Evolutionary conservation across 2,329 filamentous ascomycete species (phyloP).

Genomic region (Leptographium lundbergii): DNA sequence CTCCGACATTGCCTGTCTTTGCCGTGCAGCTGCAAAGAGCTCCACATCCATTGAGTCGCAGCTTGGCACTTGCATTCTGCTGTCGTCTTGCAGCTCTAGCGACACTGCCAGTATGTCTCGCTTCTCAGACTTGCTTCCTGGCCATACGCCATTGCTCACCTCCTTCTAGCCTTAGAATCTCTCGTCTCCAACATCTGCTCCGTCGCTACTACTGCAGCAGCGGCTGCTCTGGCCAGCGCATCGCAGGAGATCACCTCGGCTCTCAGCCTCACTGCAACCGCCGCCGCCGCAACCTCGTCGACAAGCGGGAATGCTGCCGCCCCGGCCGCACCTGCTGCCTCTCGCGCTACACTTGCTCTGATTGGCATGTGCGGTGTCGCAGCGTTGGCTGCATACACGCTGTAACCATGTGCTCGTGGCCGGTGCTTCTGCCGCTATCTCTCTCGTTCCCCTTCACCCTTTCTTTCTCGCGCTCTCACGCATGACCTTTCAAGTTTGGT

Average conservation of each 20-base stretch:
- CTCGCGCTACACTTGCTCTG: conserved; percentile 6
- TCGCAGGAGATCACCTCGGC: conserved; percentile 5
- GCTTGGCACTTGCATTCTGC: conserved; percentile 12
- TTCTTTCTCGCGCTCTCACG: not conserved
- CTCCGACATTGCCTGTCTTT: conserved; percentile 16
- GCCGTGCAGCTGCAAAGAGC: conserved; percentile 9
- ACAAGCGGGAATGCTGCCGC: not conserved
- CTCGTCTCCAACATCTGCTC: conserved; percentile 10
- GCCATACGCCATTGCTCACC: no score
- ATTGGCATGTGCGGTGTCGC: conserved; percentile 8
- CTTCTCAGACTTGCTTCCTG: not conserved
- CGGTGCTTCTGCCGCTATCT: not conserved
- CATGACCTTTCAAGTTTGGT: not conserved
- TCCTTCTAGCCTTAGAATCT: not conserved
- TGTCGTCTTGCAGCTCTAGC: conserved; percentile 1
- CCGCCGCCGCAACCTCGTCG: not conserved
- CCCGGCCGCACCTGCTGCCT: conserved; percentile 1
- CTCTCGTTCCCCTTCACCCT: not conserved
- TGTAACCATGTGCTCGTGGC: not conserved
- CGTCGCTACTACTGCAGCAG: conserved; percentile 3
- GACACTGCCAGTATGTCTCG: conserved; percentile 1
- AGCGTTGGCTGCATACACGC: conserved; percentile 5
- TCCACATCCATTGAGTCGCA: conserved; percentile 1
- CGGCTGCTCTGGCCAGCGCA: conserved; percentile 6
- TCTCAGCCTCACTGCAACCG: not conserved